Base-by-base conservation (phyloP, 148 eudicot species). In the Nyssa sinensis region DNA sequence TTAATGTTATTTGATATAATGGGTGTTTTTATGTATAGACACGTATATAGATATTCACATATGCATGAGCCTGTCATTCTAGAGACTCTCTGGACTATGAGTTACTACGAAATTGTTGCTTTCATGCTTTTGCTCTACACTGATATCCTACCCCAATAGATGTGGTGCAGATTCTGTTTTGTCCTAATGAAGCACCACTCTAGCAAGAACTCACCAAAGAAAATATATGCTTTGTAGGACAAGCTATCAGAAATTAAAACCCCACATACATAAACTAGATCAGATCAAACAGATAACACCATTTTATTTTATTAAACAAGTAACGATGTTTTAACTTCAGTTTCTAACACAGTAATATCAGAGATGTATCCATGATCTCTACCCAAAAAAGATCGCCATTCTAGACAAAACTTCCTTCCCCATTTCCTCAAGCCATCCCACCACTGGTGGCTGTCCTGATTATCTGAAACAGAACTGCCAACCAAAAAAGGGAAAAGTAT, bases 401-500 rank as follows among this genome's bases (percentile, higher is more conserved):
- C 6, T 29, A 53, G 29, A 41, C 10, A 33, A 19, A 5, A 31
- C 14, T 74, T 33, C 25, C n/a, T 47, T 32, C 33, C 10, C 59
- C 62, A 51, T 74, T 47, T 64, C 62, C 66, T 78, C 72, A 66
- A 3, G 66, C 80, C 31, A 24, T 39, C 47, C 69, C 70, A 1
- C 75, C 76, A 58, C 33, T 30, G 7, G 47, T 78, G 10, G 87
- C 89, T 58, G 81, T 34, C 85, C 79, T 83, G 75, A 86, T 67
- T 57, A 84, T 64, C 81, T 86, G 89, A 74, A 67, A 81, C 29
- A 86, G 58, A 70, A 84, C 89, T 84, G 87, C 85, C 69, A 73
- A 67, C 68, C n/a, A 32, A 69, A 24, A 35, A 66, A 66, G 3
- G 0, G 9, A 28, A 9, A 32, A 27, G 13, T 25, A 33, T n/a